Evolutionary conservation across 1,284 basidiomycete species (phyloP), one percentile per base, ranked within the genome.

Genomic region (Serendipita sp.): DNA sequence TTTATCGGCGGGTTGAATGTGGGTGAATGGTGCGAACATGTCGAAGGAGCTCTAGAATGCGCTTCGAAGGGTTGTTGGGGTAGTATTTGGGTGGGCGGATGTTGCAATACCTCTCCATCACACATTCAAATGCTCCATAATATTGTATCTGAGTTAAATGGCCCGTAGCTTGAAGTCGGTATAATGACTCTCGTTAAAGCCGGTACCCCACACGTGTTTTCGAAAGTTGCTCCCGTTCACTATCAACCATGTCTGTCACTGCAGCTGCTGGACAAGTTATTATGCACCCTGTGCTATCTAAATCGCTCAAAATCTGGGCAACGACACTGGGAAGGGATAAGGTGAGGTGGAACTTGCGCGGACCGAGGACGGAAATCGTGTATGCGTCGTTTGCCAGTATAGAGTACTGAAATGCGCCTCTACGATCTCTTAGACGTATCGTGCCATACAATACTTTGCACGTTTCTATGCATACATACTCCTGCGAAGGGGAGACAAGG

Each of bases 241-340:
- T 29, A 4, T 35, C 53, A 58, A 32, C 53, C 53, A 58, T 58
- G 53, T 26, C 53, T 26, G 32, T 58, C 32, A 22, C 53, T 32
- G 34, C 26, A n/a, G 53, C 53, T n/a, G 15, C 53, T 34, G 53
- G 53, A 26, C 88, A 93, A 70, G 70, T 93, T 67, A 78, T 96
- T 65, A 80, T 96, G 45, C 91, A 95, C 69, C 93, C 93, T 8
- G 76, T 81, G 12, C 78, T 92, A 55, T 86, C 87, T 49, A 83
- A 88, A 69, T 76, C 82, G 17, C 76, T 96, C 70, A 91, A 87
- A 70, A 82, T 91, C 49, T 81, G 86, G 53, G 80, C 80, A 47
- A 93, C 91, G 1, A 94, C 90, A 13, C 72, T 89, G 50, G 93
- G 92, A 5, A 79, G 93, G 60, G 93, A 96, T 78, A 97, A 96